A percentile compares a stretch with the other conserved stretches of the same genome.
Evolutionary conservation across 2,329 filamentous ascomycete genomes (phyloP).

Genomic region (Aspergillus tanneri): DNA sequence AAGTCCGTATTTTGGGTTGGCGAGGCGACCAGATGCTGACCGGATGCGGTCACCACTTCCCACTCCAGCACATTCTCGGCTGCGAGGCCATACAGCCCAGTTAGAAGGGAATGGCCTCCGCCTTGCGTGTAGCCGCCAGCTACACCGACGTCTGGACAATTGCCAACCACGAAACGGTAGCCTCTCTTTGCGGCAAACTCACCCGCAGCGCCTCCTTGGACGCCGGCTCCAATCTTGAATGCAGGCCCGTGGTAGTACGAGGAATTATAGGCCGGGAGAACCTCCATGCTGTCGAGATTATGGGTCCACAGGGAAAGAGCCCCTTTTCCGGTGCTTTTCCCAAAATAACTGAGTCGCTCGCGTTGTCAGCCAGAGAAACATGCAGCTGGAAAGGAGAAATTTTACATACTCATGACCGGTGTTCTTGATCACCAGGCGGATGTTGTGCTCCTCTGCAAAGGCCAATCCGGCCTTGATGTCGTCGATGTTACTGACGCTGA

Average conservation of each 20-base stretch:
- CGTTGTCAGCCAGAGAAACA: no score
- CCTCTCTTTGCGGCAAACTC: constrained; percentile 20
- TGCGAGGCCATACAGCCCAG: constrained; percentile 25
- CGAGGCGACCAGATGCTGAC: constrained; percentile 5
- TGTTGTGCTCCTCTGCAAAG: constrained; percentile 11
- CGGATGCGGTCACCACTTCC: constrained; percentile 26
- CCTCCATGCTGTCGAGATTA: constrained; percentile 40
- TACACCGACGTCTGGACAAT: constrained; percentile 55
- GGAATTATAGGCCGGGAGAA: constrained; percentile 14
- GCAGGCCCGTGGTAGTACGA: constrained; percentile 15
- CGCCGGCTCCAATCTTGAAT: constrained; percentile 18
- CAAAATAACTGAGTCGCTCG: no score
- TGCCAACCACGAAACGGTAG: constrained; percentile 51
- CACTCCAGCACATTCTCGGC: constrained; percentile 29
- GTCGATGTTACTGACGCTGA: neutral
- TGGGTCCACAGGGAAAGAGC: constrained; percentile 52
- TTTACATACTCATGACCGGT: constrained; percentile 30
- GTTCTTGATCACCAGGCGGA: constrained; percentile 29
- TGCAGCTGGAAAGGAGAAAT: no score
- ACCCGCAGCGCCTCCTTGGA: constrained; percentile 17
- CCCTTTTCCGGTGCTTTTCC: constrained; percentile 31
- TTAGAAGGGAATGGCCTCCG: constrained; percentile 30
- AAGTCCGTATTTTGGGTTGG: constrained; percentile 42
- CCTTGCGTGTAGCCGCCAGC: constrained; percentile 30
- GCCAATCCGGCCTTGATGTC: neutral